Base-by-base conservation (phyloP, 2,329 filamentous ascomycete species). In the Aspergillus fijiensis region DNA sequence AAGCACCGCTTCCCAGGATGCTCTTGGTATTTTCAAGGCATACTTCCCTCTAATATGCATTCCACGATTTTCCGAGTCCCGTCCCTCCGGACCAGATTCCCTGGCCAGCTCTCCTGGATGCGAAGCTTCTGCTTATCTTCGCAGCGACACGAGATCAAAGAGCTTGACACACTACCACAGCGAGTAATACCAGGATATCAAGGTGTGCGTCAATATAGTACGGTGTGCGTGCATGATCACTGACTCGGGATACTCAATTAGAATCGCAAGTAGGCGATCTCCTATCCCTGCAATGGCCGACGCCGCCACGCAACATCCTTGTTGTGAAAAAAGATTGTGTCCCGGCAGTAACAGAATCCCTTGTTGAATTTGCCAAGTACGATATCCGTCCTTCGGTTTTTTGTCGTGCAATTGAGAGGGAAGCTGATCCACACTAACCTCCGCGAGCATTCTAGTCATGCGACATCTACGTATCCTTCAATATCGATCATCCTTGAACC, bases 401-500 rank as follows among this genome's bases (percentile, higher is more conserved):
- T 45, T 45, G 16, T 19, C 39, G 16, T 45, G 39, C 39, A 16
- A 45, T 6, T 35, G 14, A 14, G 19, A 21, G 23, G 39, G 45
- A 14, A 27, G 25, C n/a, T 19, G 49, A 55, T 10, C 47, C 58
- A 33, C 33, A n/a, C 58, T 63, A 39, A 55, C 39, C 11, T 12
- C 9, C 31, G 12, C 12, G 19, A 25, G 27, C 27, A 5, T 48
- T 51, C 0, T 65, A 89, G 85, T 67, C 90, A 98, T 75, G 85
- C 97, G 60, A 85, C 87, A 66, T 82, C 81, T 63, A 91, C 91
- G 60, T 97, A 98, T 74, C 89, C 92, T 1, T 85, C 85, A 55
- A 85, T 93, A 63, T 89, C 91, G 69, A 82, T 98, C 52, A 85
- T 98, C 11, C 87, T 98, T 66, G 95, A 98, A 76, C 87, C 85